Conservation (phyloP, 2,329 filamentous ascomycete species). For the Fusarium robinianum region DNA sequence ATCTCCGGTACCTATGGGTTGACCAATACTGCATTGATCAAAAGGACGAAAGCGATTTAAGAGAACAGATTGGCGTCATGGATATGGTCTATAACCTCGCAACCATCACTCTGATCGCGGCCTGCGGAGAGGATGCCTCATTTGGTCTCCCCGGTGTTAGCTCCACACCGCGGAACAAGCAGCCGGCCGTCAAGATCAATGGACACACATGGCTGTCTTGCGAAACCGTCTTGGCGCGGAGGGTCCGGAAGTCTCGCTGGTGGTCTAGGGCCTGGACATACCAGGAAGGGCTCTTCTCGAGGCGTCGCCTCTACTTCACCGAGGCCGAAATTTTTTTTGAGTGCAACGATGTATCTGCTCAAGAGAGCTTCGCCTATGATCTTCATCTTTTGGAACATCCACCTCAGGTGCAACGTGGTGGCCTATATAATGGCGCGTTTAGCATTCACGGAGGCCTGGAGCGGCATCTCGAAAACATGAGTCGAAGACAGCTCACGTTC, state of each 20-base stretch:
- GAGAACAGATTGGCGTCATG: slow-evolving; percentile 43
- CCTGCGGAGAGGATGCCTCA: slow-evolving; percentile 40
- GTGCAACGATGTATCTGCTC: no score
- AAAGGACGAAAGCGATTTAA: slow-evolving; percentile 30
- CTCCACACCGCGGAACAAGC: slow-evolving; percentile 31
- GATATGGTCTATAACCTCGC: slow-evolving; percentile 44
- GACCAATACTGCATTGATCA: slow-evolving; percentile 44
- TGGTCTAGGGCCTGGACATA: slow-evolving; percentile 46
- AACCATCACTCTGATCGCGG: slow-evolving; percentile 46
- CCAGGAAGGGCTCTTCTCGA: slow-evolving; percentile 45
- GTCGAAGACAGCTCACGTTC: no score
- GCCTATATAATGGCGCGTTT: no score
- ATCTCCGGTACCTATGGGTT: slow-evolving; percentile 46
- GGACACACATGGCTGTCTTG: no score
- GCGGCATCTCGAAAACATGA: no score
- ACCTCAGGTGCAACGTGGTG: no score
- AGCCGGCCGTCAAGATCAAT: slow-evolving; percentile 43
- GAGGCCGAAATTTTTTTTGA: slow-evolving; percentile 48
- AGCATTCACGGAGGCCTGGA: no score
- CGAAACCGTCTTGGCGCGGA: slow-evolving; percentile 37
- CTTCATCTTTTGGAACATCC: no score
- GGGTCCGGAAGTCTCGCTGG: slow-evolving; percentile 42
- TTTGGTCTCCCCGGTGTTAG: slow-evolving; percentile 44
- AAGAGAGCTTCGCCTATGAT: no score
- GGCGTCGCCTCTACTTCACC: slow-evolving; percentile 46